Evolutionary conservation across 345 rosid species (phyloP).

Genomic region (Boechera stricta): DNA sequence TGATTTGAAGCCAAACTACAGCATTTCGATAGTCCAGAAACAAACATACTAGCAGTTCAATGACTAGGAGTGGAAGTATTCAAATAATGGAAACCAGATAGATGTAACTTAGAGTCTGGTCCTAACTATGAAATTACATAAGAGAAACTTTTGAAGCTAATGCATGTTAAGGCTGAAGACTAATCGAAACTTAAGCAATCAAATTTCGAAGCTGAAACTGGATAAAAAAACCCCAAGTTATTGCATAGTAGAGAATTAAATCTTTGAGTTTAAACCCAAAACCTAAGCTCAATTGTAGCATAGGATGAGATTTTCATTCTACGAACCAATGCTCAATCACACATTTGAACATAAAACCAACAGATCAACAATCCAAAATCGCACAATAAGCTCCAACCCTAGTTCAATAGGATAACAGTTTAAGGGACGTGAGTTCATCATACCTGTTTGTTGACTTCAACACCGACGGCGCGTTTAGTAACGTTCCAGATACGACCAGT

Average conservation of each 20-base stretch:
- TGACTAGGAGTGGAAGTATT: background rate
- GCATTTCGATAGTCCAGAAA: background rate
- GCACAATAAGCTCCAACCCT: background rate
- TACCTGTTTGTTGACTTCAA: conserved; percentile 85
- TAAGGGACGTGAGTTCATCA: background rate
- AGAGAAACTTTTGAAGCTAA: background rate
- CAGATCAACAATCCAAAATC: background rate
- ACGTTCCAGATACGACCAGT: conserved; percentile 88
- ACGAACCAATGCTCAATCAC: background rate
- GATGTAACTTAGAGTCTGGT: background rate
- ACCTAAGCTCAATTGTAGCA: too few species aligned
- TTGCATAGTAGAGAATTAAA: background rate
- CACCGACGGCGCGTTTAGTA: conserved; percentile 84
- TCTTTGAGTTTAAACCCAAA: too few species aligned
- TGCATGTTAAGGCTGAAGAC: background rate
- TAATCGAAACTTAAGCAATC: background rate
- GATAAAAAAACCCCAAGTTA: background rate
- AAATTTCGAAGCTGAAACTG: background rate
- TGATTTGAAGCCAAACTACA: background rate
- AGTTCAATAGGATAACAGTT: background rate
- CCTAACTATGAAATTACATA: too few species aligned
- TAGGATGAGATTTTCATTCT: background rate
- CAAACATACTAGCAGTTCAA: background rate
- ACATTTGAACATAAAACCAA: background rate
- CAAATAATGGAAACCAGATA: background rate